Evolutionary conservation across 23 red algal species (phyloP).

Genomic region (Gracilaria vermiculophylla): DNA sequence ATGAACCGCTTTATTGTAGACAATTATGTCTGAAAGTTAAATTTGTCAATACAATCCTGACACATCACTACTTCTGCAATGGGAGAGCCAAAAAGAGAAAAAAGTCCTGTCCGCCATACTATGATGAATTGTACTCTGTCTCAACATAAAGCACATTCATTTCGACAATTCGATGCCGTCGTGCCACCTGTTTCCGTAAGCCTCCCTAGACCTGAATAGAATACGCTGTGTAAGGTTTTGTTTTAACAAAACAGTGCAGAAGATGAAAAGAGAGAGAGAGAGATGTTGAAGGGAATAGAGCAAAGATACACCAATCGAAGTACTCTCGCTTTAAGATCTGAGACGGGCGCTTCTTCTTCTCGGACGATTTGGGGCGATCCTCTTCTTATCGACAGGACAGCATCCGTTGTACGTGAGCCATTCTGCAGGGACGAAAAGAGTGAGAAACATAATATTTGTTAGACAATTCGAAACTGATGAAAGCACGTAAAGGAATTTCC

Average conservation of each 20-base stretch:
- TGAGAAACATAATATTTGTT: not conserved
- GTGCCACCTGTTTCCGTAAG: not conserved
- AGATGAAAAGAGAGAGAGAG: too few relatives aligned
- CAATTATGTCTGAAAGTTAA: not conserved
- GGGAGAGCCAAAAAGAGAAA: not conserved
- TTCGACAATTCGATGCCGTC: not conserved
- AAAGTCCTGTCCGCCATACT: not conserved
- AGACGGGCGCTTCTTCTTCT: not conserved
- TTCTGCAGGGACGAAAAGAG: not conserved
- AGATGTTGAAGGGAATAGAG: too few relatives aligned
- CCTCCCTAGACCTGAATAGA: not conserved
- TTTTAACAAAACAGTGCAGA: not conserved
- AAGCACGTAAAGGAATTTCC: not conserved
- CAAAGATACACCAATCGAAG: not conserved
- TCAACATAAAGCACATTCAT: not conserved
- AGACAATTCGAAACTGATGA: not conserved
- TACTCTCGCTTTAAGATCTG: not conserved
- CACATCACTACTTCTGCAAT: not conserved
- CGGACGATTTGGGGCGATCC: constrained; percentile 35
- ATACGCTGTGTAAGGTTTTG: not conserved
- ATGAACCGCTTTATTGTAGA: not conserved
- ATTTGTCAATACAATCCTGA: not conserved
- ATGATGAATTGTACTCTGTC: not conserved
- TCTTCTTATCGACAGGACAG: constrained; percentile 50
- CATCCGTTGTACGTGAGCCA: constrained; percentile 63